phyloP scores from a whole-genome alignment of 805 yeast species.

The Wickerhamiella bombiphila region DNA sequence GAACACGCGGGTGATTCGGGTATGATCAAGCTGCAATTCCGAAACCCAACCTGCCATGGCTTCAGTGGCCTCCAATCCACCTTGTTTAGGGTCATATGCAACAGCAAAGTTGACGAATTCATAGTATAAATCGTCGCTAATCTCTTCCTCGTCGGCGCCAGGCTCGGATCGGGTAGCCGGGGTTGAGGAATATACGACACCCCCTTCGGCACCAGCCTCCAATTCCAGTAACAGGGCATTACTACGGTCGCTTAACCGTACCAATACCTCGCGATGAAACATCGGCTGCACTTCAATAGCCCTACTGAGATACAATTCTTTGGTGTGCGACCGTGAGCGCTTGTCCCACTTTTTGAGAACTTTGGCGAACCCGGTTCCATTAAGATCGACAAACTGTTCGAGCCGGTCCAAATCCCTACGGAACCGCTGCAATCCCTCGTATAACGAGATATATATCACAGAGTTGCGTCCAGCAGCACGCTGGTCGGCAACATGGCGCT shows the following conservation, averaged over 20 bases:
- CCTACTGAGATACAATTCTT: slow-evolving; percentile 77
- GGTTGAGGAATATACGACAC: slow-evolving; percentile 21
- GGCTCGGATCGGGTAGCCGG: slow-evolving; percentile 1
- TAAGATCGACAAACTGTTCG: slow-evolving; percentile 86
- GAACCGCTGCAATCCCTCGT: slow-evolving; percentile 79
- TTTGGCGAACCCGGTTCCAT: slow-evolving; percentile 91
- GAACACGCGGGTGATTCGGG: slow-evolving; percentile 50
- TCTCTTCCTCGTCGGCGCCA: slow-evolving; percentile 5
- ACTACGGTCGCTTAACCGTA: slow-evolving; percentile 61
- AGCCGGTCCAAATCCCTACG: slow-evolving; percentile 76
- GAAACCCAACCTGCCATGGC: slow-evolving; percentile 33
- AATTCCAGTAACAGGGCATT: slow-evolving; percentile 44
- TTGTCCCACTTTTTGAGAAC: slow-evolving; percentile 97
- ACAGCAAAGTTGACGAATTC: slow-evolving; percentile 38
- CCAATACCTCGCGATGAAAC: slow-evolving; percentile 77
- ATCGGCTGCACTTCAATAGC: slow-evolving; percentile 96
- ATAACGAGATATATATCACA: slow-evolving; percentile 64
- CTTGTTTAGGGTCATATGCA: slow-evolving; percentile 21
- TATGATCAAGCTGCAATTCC: slow-evolving; percentile 29
- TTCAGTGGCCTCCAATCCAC: slow-evolving; percentile 12
- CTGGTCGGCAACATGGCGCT: slow-evolving; percentile 41
- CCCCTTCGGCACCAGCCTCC: slow-evolving; percentile 53
- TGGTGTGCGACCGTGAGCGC: slow-evolving; percentile 84
- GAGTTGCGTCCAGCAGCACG: slow-evolving; percentile 39
- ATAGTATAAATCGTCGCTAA: slow-evolving; percentile 48